phyloP scores from a whole-genome alignment of 305 asterid species.

The Fraxinus albicans region DNA sequence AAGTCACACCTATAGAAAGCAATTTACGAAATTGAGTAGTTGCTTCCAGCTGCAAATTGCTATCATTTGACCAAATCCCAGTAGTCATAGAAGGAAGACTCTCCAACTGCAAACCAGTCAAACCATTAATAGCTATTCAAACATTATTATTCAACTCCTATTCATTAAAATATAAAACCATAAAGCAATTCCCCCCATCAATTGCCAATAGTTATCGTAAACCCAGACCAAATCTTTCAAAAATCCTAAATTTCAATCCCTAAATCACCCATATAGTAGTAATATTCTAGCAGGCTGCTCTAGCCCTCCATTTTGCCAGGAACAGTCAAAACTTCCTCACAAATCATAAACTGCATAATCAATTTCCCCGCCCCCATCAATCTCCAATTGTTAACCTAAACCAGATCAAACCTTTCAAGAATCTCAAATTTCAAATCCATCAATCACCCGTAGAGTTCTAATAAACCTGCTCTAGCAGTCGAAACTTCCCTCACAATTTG shows the following conservation, averaged over 20 bases:
- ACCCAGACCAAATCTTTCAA: background rate
- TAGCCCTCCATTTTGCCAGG: background rate
- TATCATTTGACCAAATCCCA: constrained; percentile 71
- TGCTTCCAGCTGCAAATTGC: constrained; percentile 73
- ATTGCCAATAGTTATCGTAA: background rate
- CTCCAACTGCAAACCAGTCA: constrained; percentile 58
- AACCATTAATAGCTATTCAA: constrained; percentile 5
- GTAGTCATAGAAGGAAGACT: constrained; percentile 71
- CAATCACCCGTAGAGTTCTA: background rate
- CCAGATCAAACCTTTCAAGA: background rate
- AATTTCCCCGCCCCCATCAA: background rate
- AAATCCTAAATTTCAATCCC: constrained; percentile 8
- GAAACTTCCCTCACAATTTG: background rate
- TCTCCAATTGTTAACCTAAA: background rate
- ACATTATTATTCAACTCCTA: background rate
- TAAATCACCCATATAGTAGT: background rate
- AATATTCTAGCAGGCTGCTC: background rate
- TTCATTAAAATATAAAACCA: background rate
- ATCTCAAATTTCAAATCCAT: background rate
- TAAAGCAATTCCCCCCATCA: background rate
- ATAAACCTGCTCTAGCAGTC: background rate
- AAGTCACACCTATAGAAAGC: constrained; percentile 68
- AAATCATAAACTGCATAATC: background rate
- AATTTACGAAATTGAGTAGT: constrained; percentile 78
- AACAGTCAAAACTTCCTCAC: background rate